These are phyloP conservation scores for Yamadazyma pseudoaaseri DNA, from an alignment of 1,139 yeast genomes.

Conservation along the genomic window DNA sequence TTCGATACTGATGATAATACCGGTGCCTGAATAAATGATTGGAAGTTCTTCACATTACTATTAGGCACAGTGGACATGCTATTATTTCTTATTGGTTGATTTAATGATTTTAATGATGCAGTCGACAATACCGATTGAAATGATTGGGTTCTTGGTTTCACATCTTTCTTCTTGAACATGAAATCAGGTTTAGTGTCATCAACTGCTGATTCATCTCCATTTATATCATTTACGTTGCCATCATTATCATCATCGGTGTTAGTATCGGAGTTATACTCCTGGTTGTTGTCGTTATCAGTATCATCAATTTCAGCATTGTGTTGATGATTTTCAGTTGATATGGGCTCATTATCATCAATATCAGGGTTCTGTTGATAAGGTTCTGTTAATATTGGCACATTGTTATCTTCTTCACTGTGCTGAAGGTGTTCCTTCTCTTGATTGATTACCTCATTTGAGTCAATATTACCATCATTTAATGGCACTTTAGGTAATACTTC, in stretches of 20 bases:
- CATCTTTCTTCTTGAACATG: conserved; percentile 51
- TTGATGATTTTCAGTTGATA: background rate
- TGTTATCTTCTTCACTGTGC: background rate
- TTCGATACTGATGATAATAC: conserved; percentile 41
- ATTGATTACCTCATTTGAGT: background rate
- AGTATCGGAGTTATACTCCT: background rate
- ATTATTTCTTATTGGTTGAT: conserved; percentile 27
- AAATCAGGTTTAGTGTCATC: conserved; percentile 1
- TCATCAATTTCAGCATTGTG: background rate
- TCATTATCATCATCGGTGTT: background rate
- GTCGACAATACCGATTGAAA: conserved; percentile 64
- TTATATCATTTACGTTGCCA: background rate
- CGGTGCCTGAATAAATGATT: conserved; percentile 50
- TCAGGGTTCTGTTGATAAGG: background rate
- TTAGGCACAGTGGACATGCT: conserved; percentile 17
- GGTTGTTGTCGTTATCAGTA: background rate
- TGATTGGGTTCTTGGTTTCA: conserved; percentile 56
- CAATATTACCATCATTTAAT: background rate
- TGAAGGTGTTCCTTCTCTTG: background rate
- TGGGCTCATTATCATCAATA: background rate
- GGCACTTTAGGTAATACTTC: conserved; percentile 2
- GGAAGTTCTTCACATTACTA: conserved; percentile 36
- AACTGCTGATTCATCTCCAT: background rate
- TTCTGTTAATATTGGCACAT: background rate
- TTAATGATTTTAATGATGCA: conserved; percentile 53